Evolutionary conservation across 2,329 filamentous ascomycete species (phyloP).

Genomic region (Neopestalotiopsis clavispora): DNA sequence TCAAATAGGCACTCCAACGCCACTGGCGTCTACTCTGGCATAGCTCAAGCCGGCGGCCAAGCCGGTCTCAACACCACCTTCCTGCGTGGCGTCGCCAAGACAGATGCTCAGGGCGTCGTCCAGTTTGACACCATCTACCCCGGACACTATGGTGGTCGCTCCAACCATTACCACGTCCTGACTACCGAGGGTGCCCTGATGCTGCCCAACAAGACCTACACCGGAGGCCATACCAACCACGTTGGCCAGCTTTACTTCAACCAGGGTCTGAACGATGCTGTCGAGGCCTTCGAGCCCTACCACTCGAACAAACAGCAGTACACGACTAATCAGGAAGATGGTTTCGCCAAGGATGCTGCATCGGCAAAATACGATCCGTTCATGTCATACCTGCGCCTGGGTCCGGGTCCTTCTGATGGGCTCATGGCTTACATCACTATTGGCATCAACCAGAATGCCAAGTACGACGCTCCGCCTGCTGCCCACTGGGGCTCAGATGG

Average conservation of each 20-base stretch:
- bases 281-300: not conserved
- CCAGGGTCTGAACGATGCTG: slow-evolving; percentile 53
- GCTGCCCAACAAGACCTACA: slow-evolving; percentile 50
- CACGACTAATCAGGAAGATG: not conserved
- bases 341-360: not conserved
- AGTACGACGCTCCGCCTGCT: not conserved
- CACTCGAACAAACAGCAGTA: not conserved
- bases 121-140: slow-evolving; percentile 48
- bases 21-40: slow-evolving; percentile 54
- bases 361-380: not conserved
- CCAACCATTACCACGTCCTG: slow-evolving; percentile 54
- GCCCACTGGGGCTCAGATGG: not conserved
- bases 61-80: slow-evolving; percentile 48
- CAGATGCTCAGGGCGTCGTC: slow-evolving; percentile 44
- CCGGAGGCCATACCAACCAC: slow-evolving; percentile 50
- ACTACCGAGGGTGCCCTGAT: slow-evolving; percentile 45
- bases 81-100: slow-evolving; percentile 45
- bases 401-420: not conserved
- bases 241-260: slow-evolving; percentile 71
- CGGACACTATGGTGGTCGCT: slow-evolving; percentile 48
- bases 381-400: slow-evolving; percentile 5
- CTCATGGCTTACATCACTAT: not conserved
- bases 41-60: slow-evolving; percentile 45
- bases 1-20: slow-evolving; percentile 37
- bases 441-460: not conserved